Conservation (phyloP, 1,284 basidiomycete species). For the Lentinus polychrous region DNA sequence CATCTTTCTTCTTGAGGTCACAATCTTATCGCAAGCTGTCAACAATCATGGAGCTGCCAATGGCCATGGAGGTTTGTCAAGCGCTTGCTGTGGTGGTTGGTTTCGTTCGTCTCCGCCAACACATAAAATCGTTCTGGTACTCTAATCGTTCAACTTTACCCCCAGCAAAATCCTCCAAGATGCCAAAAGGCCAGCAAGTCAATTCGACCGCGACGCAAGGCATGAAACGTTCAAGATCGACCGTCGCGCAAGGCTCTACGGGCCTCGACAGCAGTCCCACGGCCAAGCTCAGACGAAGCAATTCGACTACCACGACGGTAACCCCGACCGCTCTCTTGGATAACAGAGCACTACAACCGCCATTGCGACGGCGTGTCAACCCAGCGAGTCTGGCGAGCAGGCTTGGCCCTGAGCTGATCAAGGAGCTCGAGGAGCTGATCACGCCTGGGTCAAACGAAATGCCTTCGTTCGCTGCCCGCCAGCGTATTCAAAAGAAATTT, state of each 20-base stretch:
- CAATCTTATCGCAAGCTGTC: too few species aligned
- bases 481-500: slow-evolving; percentile 60
- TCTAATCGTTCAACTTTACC: background rate
- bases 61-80: too few species aligned
- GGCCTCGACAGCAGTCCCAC: background rate
- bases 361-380: slow-evolving; percentile 28
- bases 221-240: background rate
- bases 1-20: too few species aligned
- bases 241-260: background rate
- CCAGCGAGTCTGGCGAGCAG: slow-evolving; percentile 52
- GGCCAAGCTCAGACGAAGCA: background rate
- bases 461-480: slow-evolving; percentile 63
- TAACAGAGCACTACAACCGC: slow-evolving; percentile 2
- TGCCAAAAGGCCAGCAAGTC: slow-evolving; percentile 4
- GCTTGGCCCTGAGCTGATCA: slow-evolving; percentile 56
- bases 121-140: background rate
- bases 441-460: slow-evolving; percentile 60
- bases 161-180: background rate
- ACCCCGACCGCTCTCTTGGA: slow-evolving; percentile 9
- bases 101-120: too few species aligned
- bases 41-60: too few species aligned
- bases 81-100: too few species aligned
- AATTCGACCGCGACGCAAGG: background rate
- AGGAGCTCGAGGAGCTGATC: slow-evolving; percentile 60
- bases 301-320: slow-evolving; percentile 4